phyloP scores from a whole-genome alignment of 352 stramenopile genomes.

The Phytopythium litorale region DNA sequence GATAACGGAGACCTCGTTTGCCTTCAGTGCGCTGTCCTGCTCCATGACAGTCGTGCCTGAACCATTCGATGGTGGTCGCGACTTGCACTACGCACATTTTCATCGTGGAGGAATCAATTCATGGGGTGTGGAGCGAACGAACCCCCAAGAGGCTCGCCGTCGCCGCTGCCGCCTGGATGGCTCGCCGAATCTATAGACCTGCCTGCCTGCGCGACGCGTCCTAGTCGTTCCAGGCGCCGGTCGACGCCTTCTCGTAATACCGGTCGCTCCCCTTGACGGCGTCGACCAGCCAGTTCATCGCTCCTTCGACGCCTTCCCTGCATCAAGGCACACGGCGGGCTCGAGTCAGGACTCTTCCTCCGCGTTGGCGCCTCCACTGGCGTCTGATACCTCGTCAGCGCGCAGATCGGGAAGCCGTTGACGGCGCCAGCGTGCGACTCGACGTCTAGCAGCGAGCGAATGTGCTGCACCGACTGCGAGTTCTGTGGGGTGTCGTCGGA shows the following conservation, averaged over 20 bases:
- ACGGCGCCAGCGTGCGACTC: slow-evolving; percentile 32
- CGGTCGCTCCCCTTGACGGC: slow-evolving; percentile 67
- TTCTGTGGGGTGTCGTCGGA: slow-evolving; percentile 12
- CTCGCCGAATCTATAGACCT: slow-evolving; percentile 1
- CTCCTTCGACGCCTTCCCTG: slow-evolving; percentile 62
- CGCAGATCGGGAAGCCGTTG: slow-evolving; percentile 54
- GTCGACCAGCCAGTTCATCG: slow-evolving; percentile 73
- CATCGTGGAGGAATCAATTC: not conserved
- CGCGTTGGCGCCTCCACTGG: not conserved
- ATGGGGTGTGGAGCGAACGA: not conserved
- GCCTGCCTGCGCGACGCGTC: slow-evolving; percentile 1
- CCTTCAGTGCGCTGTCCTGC: not conserved
- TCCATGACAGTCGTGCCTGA: not conserved
- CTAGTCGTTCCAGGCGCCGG: slow-evolving; percentile 14
- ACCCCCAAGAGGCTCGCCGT: not conserved
- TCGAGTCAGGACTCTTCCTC: not conserved
- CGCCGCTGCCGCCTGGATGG: not conserved
- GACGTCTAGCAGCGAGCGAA: slow-evolving; percentile 41
- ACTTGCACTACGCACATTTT: not conserved
- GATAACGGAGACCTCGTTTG: not conserved
- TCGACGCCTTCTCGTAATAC: slow-evolving; percentile 43
- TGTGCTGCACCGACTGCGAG: slow-evolving; percentile 33
- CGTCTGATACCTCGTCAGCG: slow-evolving; percentile 39
- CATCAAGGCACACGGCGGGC: not conserved
- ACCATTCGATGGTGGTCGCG: not conserved